Conservation (phyloP, 176 grass and related monocot genomes). For the Tuctoria greenei region DNA sequence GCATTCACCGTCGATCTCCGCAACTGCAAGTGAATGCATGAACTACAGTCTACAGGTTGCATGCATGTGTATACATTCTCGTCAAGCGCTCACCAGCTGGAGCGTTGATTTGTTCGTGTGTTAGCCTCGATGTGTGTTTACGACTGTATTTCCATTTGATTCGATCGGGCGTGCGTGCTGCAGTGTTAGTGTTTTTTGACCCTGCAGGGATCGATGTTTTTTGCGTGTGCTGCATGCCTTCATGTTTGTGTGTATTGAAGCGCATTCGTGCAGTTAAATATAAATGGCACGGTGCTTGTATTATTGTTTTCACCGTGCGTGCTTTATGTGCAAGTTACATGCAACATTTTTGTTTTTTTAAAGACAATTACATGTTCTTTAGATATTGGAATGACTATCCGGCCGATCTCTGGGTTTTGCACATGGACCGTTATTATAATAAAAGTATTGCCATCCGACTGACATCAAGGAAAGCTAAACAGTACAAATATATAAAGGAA, state of each 20-base stretch:
- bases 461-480: no score
- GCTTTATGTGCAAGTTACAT: not conserved
- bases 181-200: not conserved
- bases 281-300: not conserved
- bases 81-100: not conserved
- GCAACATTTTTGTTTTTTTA: no score
- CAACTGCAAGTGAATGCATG: no score
- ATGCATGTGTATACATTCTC: not conserved
- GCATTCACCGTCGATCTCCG: no score
- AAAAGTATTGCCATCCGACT: no score
- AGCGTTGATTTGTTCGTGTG: not conserved
- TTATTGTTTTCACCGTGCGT: not conserved
- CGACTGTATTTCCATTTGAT: not conserved
- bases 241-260: not conserved
- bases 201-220: not conserved
- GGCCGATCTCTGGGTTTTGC: no score
- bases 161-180: not conserved
- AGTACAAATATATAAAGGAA: no score
- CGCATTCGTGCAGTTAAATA: no score
- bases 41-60: no score
- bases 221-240: not conserved
- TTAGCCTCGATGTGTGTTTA: not conserved
- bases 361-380: no score
- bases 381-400: no score
- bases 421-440: no score